phyloP scores from a whole-genome alignment of 176 grass and related monocot species.

The Cenchrus purpureus region DNA sequence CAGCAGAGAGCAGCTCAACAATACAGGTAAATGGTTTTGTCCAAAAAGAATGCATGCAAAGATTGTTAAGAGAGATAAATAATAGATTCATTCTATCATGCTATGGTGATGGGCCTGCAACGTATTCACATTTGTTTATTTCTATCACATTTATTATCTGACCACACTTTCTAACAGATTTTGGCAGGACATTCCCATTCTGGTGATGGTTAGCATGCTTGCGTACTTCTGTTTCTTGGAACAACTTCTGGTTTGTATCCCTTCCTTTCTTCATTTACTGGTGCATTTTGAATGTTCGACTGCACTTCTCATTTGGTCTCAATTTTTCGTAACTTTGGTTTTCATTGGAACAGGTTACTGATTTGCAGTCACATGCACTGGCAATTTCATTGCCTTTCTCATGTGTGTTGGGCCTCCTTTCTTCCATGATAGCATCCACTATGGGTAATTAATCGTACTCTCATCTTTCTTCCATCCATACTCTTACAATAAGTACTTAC shows the following conservation, averaged over 20 bases:
- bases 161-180: conserved; percentile 66
- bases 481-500: neutral
- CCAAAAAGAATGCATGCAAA: neutral
- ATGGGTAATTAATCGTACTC: conserved; percentile 67
- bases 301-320: neutral
- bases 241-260: conserved; percentile 85
- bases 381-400: conserved; percentile 97
- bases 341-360: conserved; percentile 60
- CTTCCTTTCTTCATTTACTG: conserved; percentile 27
- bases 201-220: conserved; percentile 99
- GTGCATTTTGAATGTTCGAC: conserved; percentile 24
- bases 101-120: neutral
- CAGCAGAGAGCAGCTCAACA: conserved; percentile 63
- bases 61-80: neutral
- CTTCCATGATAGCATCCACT: conserved; percentile 93
- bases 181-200: conserved; percentile 95
- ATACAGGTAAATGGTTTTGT: conserved; percentile 58
- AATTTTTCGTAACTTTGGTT: conserved; percentile 22
- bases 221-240: conserved; percentile 99
- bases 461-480: conserved; percentile 16
- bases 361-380: conserved; percentile 72
- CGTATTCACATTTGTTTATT: neutral
- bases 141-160: neutral
- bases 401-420: conserved; percentile 84
- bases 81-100: neutral